Percentiles rank a stretch among this genome's conserved stretches.
Conservation (phyloP, 192 early-diverging fungal genomes). For the Lobosporangium transversale region DNA sequence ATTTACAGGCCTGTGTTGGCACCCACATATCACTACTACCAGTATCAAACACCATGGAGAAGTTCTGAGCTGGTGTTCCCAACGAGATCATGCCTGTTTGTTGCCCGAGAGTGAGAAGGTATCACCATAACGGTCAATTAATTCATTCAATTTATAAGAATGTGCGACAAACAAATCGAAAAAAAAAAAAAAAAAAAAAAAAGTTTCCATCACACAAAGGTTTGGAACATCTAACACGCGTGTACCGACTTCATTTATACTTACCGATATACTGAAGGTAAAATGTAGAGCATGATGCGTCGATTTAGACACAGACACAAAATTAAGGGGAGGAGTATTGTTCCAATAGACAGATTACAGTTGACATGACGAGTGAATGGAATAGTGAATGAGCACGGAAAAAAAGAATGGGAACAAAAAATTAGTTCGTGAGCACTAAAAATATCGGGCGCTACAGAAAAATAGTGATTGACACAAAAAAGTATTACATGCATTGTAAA, state of each 20-base stretch:
- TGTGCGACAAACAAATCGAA: too few relatives aligned
- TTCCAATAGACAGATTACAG: too few relatives aligned
- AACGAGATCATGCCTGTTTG: conserved; percentile 31
- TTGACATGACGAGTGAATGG: too few relatives aligned
- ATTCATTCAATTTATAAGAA: too few relatives aligned
- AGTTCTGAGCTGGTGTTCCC: conserved; percentile 41
- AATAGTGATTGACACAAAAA: background rate
- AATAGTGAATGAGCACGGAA: background rate
- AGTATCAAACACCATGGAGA: conserved; percentile 43
- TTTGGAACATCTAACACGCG: too few relatives aligned
- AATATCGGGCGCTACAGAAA: background rate
- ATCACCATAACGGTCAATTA: background rate
- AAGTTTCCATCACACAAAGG: background rate
- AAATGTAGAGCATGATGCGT: too few relatives aligned
- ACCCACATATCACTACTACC: conserved; percentile 52
- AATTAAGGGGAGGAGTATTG: too few relatives aligned
- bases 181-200: background rate
- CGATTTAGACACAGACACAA: too few relatives aligned
- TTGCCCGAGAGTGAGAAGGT: background rate
- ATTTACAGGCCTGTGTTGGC: conserved; percentile 19
- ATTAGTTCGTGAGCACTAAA: conserved; percentile 10
- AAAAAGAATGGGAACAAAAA: background rate
- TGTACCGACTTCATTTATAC: background rate
- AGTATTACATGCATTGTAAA: background rate
- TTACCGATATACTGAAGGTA: conserved; percentile 12